Base-by-base conservation (phyloP, 2,329 filamentous ascomycete genomes). In the Aspergillus candidus region DNA sequence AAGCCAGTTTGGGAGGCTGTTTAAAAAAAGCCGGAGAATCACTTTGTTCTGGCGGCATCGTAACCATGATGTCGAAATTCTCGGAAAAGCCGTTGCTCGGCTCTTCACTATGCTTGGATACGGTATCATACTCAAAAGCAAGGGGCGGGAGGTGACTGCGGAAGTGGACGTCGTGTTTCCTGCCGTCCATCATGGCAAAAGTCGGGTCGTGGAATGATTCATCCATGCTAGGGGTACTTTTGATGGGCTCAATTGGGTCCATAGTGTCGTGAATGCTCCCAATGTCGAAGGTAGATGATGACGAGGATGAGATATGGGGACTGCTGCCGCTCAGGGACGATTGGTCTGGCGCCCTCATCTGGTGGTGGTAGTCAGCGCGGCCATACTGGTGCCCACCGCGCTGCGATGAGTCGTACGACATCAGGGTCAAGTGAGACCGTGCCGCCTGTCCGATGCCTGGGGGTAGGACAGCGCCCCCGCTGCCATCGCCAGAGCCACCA, bases 401-500 rank as follows among this genome's bases (percentile, higher is more conserved):
- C 32, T 62, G 63, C 12, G 53, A 53, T 1, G 58, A 44, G 45
- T 68, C 63, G 47, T 67, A 68, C 38, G 59, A 56, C 53, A 65
- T 53, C 38, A 68, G 52, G 38, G 58, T 47, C 40, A 66, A 53
- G 42, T 66, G 61, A 35, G 62, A 58, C 31, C 57, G 57, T 32
- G 62, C 34, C 35, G 49, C 45, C 40, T 58, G 56, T 29, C 61
- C 58, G 39, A 69, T 47, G 13, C 58, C 56, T 14, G 58, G 53
- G n/a, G 57, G 57, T 29, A 68, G 48, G 8, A 59, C 52, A 41
- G 53, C 44, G 12, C 56, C 51, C 18, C 58, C 54, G 33, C 54
- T 55, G 13, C 60, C 55, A 43, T 69, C 65, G 22, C 60, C 61
- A 10, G 60, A 53, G 42, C 50, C 56, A 30, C 81, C 76, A 52